Evolutionary conservation across 805 yeast species (phyloP).

Genomic region (Lipomyces sp.): DNA sequence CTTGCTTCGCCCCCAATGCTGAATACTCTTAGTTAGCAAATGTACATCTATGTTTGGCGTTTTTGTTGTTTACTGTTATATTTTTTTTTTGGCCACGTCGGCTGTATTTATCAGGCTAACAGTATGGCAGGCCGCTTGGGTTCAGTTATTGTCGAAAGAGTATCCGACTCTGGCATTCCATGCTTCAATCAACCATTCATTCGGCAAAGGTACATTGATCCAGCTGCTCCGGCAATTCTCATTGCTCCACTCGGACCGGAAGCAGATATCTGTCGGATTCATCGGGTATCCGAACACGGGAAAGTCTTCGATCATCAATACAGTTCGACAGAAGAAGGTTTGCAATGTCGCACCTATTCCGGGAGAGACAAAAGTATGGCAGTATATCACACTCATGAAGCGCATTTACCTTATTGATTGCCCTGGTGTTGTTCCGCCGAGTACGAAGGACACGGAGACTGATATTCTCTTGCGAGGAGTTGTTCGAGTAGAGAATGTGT

Average conservation of each 20-base stretch:
- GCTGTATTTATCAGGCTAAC: not conserved
- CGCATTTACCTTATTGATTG: conserved; percentile 94
- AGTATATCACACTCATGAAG: conserved; percentile 95
- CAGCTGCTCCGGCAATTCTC: conserved; percentile 93
- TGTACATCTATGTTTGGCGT: conserved; percentile 58
- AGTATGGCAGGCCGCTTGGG: conserved; percentile 92
- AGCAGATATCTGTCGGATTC: conserved; percentile 95
- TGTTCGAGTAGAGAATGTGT: conserved; percentile 97
- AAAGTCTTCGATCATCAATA: conserved; percentile 92
- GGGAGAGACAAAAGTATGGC: conserved; percentile 99
- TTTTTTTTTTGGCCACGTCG: conserved; percentile 40
- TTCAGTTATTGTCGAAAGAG: conserved; percentile 85
- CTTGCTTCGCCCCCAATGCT: conserved; percentile 38
- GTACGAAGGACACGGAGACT: conserved; percentile 82
- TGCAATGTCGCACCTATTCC: conserved; percentile 98
- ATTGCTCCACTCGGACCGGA: conserved; percentile 85
- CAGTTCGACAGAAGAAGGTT: conserved; percentile 91
- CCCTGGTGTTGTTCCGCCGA: conserved; percentile 99
- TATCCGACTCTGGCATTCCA: conserved; percentile 97
- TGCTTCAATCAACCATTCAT: conserved; percentile 95
- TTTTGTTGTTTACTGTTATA: conserved; percentile 19
- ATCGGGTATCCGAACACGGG: conserved; percentile 99
- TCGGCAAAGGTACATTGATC: conserved; percentile 95
- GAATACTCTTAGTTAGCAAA: conserved; percentile 84
- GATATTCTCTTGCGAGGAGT: conserved; percentile 96